Base-by-base conservation (phyloP, 2,329 filamentous ascomycete species). In the Fusarium sp. region DNA sequence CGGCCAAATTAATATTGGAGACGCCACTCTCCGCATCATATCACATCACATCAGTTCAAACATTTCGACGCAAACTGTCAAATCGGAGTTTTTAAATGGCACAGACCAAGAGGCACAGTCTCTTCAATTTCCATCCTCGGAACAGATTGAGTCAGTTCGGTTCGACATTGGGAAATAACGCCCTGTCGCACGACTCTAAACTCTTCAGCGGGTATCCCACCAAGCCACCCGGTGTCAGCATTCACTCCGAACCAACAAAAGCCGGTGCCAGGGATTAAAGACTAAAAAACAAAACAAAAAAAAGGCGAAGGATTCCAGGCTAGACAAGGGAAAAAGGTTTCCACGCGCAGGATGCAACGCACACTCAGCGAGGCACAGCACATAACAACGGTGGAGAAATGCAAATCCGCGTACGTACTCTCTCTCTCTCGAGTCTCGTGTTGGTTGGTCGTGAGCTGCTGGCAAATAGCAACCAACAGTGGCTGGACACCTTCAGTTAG, bases 221-320 rank as follows among this genome's bases (percentile, higher is more conserved):
- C 32, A 69, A 69, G 41, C 30, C 45, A 48, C 26, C 26, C 36
- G 44, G 59, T 66, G 47, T 60, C 66, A 70, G 66, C 32, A 14
- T 59, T n/a, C 24, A 48, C 30, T 24, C 42, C 24, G 30, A 6
- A 41, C 51, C 51, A 68, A 62, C 41, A 41, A 20, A 28, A 14
- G 28, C 45, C 42, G 38, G 12, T 24, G 38, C 18, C 61, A 42
- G 30, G 45, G 34, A 51, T 41, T 8, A 22, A 28, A 15, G 32
- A 15, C 32, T 3, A 3, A 15, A 10, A 26, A 26, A 26, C 26
- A 26, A 26, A 26, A 26, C 26, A 15, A 12, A 36, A 34, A 30
- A 14, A 22, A 26, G 28, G 15, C 36, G 15, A 63, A 51, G 36
- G 30, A 42, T 48, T 54, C 34, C 28, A 38, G 20, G 18, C 59